These are phyloP conservation scores for Fusarium heterosporum DNA, from an alignment of 2,329 filamentous ascomycete species.

Conservation along the genomic window DNA sequence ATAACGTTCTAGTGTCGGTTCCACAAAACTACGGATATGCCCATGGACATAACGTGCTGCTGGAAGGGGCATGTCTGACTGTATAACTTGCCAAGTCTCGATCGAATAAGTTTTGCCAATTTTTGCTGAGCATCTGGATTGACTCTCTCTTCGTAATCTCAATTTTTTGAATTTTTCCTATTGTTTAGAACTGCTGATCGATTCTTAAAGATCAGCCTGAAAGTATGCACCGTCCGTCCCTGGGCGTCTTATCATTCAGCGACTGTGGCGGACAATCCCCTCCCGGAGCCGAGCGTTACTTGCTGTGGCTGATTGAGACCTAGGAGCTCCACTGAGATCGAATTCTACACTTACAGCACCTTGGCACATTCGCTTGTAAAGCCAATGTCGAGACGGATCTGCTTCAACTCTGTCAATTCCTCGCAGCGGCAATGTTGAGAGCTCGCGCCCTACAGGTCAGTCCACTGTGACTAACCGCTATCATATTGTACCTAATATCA, in stretches of 20 bases:
- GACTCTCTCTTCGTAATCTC: fast-evolving
- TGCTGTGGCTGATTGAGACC: slow-evolving; percentile 29
- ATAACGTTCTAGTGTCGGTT: slow-evolving; percentile 16
- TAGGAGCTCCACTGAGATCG: slow-evolving; percentile 36
- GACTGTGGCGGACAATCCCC: slow-evolving; percentile 44
- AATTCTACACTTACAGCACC: slow-evolving; percentile 24
- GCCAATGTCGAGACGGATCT: slow-evolving; percentile 40
- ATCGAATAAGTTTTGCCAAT: background rate
- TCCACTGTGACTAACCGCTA: background rate
- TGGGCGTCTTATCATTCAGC: background rate
- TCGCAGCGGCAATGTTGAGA: slow-evolving; percentile 57
- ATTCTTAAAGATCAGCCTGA: background rate
- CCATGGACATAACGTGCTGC: background rate
- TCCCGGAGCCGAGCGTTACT: slow-evolving; percentile 33
- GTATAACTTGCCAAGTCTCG: background rate
- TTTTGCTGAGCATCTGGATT: too few species aligned
- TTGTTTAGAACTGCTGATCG: background rate
- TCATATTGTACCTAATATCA: slow-evolving; percentile 18
- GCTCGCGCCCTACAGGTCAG: slow-evolving; percentile 56
- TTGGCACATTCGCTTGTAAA: slow-evolving; percentile 26
- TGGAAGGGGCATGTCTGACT: slow-evolving; percentile 1
- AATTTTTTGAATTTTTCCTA: slow-evolving; percentile 5
- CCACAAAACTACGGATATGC: slow-evolving; percentile 29
- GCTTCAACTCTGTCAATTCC: slow-evolving; percentile 34
- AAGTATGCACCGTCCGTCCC: background rate